Conservation (phyloP, 2,329 filamentous ascomycete genomes). For the Dissoconium aciculare region DNA sequence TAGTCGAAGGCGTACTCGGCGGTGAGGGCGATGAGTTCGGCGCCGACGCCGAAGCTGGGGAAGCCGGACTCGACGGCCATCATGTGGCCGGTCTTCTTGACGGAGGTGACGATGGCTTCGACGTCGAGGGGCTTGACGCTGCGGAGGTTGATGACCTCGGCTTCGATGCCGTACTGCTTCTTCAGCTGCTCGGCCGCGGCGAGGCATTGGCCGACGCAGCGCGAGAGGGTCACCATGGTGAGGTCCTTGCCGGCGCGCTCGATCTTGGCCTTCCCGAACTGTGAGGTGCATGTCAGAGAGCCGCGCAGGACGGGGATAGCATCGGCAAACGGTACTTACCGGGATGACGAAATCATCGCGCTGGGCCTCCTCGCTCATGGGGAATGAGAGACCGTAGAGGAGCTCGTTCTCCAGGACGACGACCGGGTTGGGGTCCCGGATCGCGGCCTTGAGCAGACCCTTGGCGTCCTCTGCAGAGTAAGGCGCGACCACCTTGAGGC, state of each 20-base stretch:
- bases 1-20: conserved; percentile 99
- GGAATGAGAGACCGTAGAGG: conserved; percentile 86
- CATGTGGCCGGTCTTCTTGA: conserved; percentile 95
- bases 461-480: conserved; percentile 98
- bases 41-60: conserved; percentile 81
- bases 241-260: conserved; percentile 92
- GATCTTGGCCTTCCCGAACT: conserved; percentile 96
- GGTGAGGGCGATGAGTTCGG: conserved; percentile 83
- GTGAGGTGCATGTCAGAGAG: background rate
- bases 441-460: conserved; percentile 92
- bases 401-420: conserved; percentile 49
- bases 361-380: conserved; percentile 93
- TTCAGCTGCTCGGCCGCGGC: conserved; percentile 80
- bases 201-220: conserved; percentile 85
- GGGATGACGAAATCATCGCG: conserved; percentile 93
- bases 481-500: conserved; percentile 88
- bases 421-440: conserved; percentile 95
- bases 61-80: conserved; percentile 90
- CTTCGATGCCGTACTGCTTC: conserved; percentile 90
- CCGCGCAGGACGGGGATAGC: background rate
- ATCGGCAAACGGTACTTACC: conserved; percentile 23
- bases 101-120: conserved; percentile 85
- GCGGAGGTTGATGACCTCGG: conserved; percentile 94
- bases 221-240: conserved; percentile 86
- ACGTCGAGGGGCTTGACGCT: conserved; percentile 94